Conservation (phyloP, 2,329 filamentous ascomycete genomes). For the Claviceps quebecensis region DNA sequence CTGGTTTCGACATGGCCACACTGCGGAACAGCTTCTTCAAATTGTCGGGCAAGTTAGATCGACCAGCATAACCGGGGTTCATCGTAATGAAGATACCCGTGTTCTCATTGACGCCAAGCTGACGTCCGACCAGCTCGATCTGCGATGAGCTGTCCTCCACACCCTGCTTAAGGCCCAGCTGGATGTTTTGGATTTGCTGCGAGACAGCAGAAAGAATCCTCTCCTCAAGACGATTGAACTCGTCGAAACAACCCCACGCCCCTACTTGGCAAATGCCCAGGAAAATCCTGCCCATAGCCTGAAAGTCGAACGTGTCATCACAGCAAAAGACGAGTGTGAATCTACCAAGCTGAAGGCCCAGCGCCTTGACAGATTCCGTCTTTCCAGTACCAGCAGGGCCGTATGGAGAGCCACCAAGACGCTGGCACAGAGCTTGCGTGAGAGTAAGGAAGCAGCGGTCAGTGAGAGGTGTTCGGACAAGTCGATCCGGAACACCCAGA, state of each 20-base stretch:
- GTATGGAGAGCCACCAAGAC: constrained; percentile 91
- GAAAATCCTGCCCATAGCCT: constrained; percentile 99
- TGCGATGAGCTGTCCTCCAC: constrained; percentile 70
- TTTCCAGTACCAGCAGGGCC: constrained; percentile 97
- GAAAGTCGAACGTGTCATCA: constrained; percentile 98
- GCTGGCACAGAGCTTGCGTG: constrained; percentile 87
- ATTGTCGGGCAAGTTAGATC: constrained; percentile 96
- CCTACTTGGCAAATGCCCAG: constrained; percentile 97
- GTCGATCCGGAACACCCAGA: constrained; percentile 84
- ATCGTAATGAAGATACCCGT: constrained; percentile 99
- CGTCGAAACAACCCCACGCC: constrained; percentile 98
- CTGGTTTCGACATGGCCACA: constrained; percentile 98
- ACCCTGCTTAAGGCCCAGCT: constrained; percentile 81
- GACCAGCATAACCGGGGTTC: constrained; percentile 97
- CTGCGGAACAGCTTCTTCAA: constrained; percentile 99
- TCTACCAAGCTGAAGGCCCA: constrained; percentile 88
- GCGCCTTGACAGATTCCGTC: constrained; percentile 95
- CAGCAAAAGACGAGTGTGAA: constrained; percentile 99
- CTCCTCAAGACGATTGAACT: constrained; percentile 98
- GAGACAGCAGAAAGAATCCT: constrained; percentile 95
- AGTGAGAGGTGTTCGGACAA: constrained; percentile 91
- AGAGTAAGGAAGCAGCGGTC: constrained; percentile 97
- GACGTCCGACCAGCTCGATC: constrained; percentile 87
- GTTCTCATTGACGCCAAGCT: constrained; percentile 77
- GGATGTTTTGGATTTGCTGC: constrained; percentile 98